Conservation (phyloP, 371 early-diverging fungal genomes). For the Mortierella sp. region DNA sequence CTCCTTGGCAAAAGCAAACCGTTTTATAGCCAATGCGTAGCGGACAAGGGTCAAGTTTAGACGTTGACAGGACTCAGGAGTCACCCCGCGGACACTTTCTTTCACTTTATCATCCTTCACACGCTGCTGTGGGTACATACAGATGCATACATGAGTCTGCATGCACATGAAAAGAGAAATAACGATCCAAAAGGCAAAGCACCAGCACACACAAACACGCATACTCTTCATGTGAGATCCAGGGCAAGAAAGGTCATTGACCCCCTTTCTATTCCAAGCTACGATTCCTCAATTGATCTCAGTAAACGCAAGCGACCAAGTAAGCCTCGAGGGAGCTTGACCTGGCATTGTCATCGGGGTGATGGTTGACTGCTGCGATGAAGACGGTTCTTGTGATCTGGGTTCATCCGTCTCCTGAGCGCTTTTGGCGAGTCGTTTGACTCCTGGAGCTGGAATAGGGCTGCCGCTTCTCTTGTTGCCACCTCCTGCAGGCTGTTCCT, state of each 20-base stretch:
- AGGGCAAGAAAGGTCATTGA: neutral
- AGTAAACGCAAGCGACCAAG: neutral
- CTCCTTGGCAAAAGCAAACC: neutral
- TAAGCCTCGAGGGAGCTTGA: no score
- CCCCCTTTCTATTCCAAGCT: neutral
- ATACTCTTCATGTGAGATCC: constrained; percentile 8
- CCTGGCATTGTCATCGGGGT: neutral
- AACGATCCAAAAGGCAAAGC: neutral
- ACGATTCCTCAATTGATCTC: neutral
- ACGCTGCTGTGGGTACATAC: neutral
- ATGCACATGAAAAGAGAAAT: neutral
- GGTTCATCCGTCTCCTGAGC: neutral
- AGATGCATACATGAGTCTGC: neutral
- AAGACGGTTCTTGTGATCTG: neutral
- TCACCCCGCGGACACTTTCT: neutral
- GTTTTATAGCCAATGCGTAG: neutral
- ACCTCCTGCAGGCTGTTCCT: neutral
- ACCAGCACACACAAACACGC: neutral
- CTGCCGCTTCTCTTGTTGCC: neutral
- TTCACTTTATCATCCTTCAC: neutral
- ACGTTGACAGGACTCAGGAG: neutral
- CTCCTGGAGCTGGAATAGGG: neutral
- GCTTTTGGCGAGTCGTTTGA: neutral
- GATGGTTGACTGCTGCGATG: neutral
- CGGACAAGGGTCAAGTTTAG: neutral